phyloP scores from a whole-genome alignment of 257 asterid species.

The Oldenlandia corymbosa region DNA sequence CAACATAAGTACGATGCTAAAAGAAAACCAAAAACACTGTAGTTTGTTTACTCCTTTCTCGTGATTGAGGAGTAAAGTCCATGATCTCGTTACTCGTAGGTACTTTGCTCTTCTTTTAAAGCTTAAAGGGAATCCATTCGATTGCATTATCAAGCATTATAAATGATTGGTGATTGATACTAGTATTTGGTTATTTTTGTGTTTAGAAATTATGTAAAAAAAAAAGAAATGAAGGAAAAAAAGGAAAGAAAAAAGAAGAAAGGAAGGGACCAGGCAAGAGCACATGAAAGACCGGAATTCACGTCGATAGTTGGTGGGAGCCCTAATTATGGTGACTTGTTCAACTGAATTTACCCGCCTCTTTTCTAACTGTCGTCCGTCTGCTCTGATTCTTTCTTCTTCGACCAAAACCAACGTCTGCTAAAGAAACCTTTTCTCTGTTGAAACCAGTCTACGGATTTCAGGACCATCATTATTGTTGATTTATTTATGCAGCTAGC shows the following conservation, averaged over 20 bases:
- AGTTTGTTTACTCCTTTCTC: conserved; percentile 5
- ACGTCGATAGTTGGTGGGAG: conserved; percentile 38
- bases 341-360: conserved; percentile 38
- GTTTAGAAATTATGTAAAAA: too few species aligned
- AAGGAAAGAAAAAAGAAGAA: not conserved
- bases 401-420: not conserved
- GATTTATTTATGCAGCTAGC: too few species aligned
- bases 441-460: too few species aligned
- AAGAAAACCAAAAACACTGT: too few species aligned
- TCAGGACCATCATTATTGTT: too few species aligned
- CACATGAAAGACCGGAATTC: conserved; percentile 43
- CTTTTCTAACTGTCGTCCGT: conserved; percentile 35
- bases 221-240: not conserved
- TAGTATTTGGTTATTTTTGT: too few species aligned
- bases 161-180: too few species aligned
- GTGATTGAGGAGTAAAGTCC: conserved; percentile 8
- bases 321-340: conserved; percentile 44
- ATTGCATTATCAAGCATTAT: too few species aligned
- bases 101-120: conserved; percentile 2
- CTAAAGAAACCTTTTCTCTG: conserved; percentile 10
- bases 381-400: conserved; percentile 18
- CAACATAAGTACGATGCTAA: too few species aligned
- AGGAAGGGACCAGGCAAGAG: conserved; percentile 22
- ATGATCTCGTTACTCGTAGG: not conserved
- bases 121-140: conserved; percentile 2